A percentile compares a stretch with the other conserved stretches of the same genome.
phyloP scores from a whole-genome alignment of 306 rosid genomes.

The Dicorynia guianensis region DNA sequence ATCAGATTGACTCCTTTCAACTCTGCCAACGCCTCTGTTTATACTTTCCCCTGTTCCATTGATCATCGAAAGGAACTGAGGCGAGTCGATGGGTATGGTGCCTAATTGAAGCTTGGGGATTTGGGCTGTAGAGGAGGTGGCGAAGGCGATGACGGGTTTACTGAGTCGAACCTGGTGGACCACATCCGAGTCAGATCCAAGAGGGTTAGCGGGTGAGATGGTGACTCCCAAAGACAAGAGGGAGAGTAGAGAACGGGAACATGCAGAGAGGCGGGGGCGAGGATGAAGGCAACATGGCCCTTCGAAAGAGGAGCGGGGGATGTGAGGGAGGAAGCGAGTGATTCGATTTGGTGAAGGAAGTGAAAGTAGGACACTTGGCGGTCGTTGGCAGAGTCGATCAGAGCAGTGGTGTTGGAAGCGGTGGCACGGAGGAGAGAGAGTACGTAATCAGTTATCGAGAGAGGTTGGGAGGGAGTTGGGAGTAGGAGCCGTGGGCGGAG shows the following conservation, averaged over 20 bases:
- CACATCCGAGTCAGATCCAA: slow-evolving; percentile 65
- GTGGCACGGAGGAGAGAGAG: slow-evolving; percentile 61
- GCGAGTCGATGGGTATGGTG: slow-evolving; percentile 68
- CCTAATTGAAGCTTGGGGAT: slow-evolving; percentile 45
- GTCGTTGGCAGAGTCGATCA: slow-evolving; percentile 65
- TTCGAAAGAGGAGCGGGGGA: slow-evolving; percentile 53
- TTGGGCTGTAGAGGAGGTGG: slow-evolving; percentile 46
- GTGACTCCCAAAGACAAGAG: slow-evolving; percentile 70
- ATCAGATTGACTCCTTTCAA: slow-evolving; percentile 55
- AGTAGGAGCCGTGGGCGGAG: slow-evolving; percentile 75
- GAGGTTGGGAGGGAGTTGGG: slow-evolving; percentile 66
- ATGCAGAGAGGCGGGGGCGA: slow-evolving; percentile 65
- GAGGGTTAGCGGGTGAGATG: slow-evolving; percentile 80
- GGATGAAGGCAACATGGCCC: slow-evolving; percentile 79
- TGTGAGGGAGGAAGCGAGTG: slow-evolving; percentile 56
- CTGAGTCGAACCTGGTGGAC: slow-evolving; percentile 60
- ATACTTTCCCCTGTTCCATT: not conserved
- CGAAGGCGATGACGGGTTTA: slow-evolving; percentile 72
- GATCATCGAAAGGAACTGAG: slow-evolving; percentile 68
- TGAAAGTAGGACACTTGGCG: slow-evolving; percentile 56
- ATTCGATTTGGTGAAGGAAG: slow-evolving; percentile 56
- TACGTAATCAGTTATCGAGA: slow-evolving; percentile 59
- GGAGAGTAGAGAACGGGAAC: slow-evolving; percentile 80
- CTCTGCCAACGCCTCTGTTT: not conserved
- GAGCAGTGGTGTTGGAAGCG: slow-evolving; percentile 42